A percentile compares a stretch with the other conserved stretches of the same genome.
Conservation (phyloP, 2,329 filamentous ascomycete genomes). For the Ophiostoma quercus region DNA sequence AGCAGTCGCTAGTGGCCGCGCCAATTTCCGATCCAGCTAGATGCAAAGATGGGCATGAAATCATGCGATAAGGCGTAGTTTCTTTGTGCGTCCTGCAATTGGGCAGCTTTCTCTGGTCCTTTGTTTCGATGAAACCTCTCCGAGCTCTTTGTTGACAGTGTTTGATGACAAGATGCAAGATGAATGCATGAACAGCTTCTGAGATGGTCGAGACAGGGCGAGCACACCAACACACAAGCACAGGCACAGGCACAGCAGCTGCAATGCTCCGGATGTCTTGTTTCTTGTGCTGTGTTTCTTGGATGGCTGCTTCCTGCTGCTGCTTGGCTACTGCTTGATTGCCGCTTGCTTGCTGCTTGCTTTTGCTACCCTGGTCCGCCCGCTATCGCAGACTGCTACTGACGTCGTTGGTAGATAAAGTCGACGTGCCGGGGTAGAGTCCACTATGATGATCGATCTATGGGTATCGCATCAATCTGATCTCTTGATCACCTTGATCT, state of each 20-base stretch:
- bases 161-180: not conserved
- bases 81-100: not conserved
- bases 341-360: no score
- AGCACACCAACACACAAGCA: not conserved
- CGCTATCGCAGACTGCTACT: not conserved
- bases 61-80: conserved; percentile 1
- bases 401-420: not conserved
- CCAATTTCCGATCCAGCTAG: conserved; percentile 6
- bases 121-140: no score
- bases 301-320: not conserved
- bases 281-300: not conserved
- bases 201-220: not conserved
- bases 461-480: not conserved
- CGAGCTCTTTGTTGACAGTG: not conserved
- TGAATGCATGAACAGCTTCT: not conserved
- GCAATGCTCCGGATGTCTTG: conserved; percentile 15
- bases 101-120: not conserved
- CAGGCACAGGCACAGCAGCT: conserved; percentile 10
- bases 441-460: not conserved
- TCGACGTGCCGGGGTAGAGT: not conserved
- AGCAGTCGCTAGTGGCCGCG: not conserved
- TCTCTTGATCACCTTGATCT: not conserved
- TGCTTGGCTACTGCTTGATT: not conserved
- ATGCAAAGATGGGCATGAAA: not conserved
- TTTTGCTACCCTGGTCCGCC: not conserved